These are phyloP conservation scores for Fraxinus angustifolia DNA, from an alignment of 305 asterid genomes.

Conservation along the genomic window DNA sequence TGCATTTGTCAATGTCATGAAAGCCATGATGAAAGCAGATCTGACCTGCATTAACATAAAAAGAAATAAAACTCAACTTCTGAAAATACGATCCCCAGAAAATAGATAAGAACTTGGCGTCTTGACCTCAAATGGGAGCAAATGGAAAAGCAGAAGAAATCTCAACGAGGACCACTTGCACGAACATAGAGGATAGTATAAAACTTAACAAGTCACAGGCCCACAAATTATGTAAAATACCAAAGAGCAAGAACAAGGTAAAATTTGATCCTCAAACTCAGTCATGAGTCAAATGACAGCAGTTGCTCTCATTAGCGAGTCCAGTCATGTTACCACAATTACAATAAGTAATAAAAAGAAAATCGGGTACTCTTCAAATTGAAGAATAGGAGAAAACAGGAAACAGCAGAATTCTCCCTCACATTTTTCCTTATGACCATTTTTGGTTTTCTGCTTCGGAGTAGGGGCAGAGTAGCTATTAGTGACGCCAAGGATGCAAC, in stretches of 20 bases:
- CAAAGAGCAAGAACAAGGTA: neutral
- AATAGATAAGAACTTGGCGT: neutral
- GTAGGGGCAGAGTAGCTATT: neutral
- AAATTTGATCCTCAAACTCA: neutral
- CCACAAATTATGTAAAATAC: neutral
- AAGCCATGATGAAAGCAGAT: conserved; percentile 91
- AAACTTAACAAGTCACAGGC: neutral
- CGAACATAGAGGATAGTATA: neutral
- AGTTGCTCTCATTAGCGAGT: neutral
- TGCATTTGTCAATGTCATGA: conserved; percentile 56
- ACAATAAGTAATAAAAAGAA: neutral
- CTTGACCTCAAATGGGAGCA: neutral
- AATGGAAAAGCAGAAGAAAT: neutral
- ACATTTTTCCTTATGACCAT: neutral
- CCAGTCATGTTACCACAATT: neutral
- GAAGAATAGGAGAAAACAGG: neutral
- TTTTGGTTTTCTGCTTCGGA: neutral
- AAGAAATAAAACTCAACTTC: neutral
- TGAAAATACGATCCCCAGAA: neutral
- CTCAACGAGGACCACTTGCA: neutral
- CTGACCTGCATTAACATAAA: conserved; percentile 49
- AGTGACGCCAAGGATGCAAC: neutral
- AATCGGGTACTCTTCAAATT: neutral
- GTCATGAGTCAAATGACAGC: neutral
- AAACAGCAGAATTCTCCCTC: neutral